Conservation (phyloP, 2,329 filamentous ascomycete species). For the Fusarium sulawesiense region DNA sequence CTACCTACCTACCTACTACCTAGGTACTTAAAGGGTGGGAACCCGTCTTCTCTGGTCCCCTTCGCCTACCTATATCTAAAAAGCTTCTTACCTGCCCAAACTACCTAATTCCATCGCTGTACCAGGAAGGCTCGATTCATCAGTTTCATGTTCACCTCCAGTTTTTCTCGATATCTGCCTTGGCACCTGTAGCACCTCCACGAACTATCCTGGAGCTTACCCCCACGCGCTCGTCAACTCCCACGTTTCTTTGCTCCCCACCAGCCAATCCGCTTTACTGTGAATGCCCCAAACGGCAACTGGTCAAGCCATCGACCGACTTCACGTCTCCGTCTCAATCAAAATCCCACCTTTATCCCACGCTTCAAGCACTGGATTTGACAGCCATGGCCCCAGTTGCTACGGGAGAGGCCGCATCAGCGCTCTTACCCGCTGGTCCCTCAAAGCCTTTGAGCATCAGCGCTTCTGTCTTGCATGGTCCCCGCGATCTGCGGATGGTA, state of each 20-base stretch:
- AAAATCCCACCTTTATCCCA: slow-evolving; percentile 69
- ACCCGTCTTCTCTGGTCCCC: slow-evolving; percentile 33
- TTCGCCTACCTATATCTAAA: slow-evolving; percentile 23
- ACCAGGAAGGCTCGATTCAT: slow-evolving; percentile 26
- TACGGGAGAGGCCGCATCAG: slow-evolving; percentile 56
- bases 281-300: slow-evolving; percentile 48
- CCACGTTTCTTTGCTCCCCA: slow-evolving; percentile 40
- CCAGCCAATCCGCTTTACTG: slow-evolving; percentile 47
- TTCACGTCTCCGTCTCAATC: slow-evolving; percentile 40
- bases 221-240: slow-evolving; percentile 45
- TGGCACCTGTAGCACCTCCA: slow-evolving; percentile 40
- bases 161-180: slow-evolving; percentile 23
- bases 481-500: slow-evolving; percentile 68
- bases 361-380: slow-evolving; percentile 55
- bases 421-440: slow-evolving; percentile 56
- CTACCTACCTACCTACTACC: slow-evolving; percentile 15
- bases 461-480: slow-evolving; percentile 68
- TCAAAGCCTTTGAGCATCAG: slow-evolving; percentile 59
- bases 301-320: slow-evolving; percentile 47
- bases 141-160: slow-evolving; percentile 26
- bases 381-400: slow-evolving; percentile 63
- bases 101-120: slow-evolving; percentile 22
- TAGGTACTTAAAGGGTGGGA: slow-evolving; percentile 46
- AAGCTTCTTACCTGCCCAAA: slow-evolving; percentile 19
- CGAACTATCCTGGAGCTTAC: slow-evolving; percentile 42